These are phyloP conservation scores for Flaveria robusta DNA, from an alignment of 129 eudicot genomes.

Conservation along the genomic window DNA sequence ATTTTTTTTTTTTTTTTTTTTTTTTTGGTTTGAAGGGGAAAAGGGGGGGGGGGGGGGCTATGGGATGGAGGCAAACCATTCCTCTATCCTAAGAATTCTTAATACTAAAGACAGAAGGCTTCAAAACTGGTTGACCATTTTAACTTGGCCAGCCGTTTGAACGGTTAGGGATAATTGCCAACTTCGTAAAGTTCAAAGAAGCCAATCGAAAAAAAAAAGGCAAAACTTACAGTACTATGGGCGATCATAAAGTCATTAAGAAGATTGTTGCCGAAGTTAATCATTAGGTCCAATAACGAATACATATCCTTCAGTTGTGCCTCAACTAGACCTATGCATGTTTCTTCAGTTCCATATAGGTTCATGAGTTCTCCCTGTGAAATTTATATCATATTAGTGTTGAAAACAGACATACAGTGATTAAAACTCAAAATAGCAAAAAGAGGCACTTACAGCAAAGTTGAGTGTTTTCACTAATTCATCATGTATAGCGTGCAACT, in stretches of 20 bases:
- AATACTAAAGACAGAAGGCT: neutral
- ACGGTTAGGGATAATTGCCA: neutral
- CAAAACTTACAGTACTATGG: conserved; percentile 65
- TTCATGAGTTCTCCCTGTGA: conserved; percentile 56
- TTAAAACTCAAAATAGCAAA: neutral
- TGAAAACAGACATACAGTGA: neutral
- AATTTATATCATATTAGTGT: conserved; percentile 14
- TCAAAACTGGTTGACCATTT: neutral
- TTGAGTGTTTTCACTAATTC: conserved; percentile 47
- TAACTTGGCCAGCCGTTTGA: too few relatives aligned
- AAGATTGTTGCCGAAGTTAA: conserved; percentile 63
- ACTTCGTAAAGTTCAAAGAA: neutral
- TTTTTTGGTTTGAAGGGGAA: too few relatives aligned
- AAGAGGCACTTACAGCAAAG: conserved; percentile 56
- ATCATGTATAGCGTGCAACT: conserved; percentile 50
- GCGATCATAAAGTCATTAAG: conserved; percentile 69
- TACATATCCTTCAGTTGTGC: conserved; percentile 55
- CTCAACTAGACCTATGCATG: conserved; percentile 30
- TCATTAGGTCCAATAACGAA: conserved; percentile 48
- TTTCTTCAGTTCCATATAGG: conserved; percentile 32
- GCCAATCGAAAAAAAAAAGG: conserved; percentile 3
- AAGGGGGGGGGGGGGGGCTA: too few relatives aligned
- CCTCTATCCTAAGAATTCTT: too few relatives aligned
- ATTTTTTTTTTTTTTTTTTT: too few relatives aligned
- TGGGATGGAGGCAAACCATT: too few relatives aligned